These are phyloP conservation scores for Wickerhamiella qilinensis DNA, from an alignment of 805 yeast genomes.

Conservation along the genomic window DNA sequence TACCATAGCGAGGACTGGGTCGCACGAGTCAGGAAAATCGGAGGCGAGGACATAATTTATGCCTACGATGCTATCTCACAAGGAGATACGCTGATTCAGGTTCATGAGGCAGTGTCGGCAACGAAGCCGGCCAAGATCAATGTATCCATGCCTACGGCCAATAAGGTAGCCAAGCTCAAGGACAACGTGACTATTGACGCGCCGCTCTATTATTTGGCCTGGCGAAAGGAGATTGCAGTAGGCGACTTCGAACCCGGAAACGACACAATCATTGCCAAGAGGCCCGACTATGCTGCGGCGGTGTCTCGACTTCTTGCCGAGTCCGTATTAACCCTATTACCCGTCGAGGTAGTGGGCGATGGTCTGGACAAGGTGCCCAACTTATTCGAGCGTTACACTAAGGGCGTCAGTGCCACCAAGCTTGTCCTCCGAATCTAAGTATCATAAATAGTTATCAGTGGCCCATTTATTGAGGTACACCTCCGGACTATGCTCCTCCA, in stretches of 20 bases:
- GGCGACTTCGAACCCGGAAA: constrained; percentile 7
- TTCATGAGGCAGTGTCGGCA: constrained; percentile 5
- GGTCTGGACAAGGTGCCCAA: constrained; percentile 15
- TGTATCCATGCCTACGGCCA: not conserved
- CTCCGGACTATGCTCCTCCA: too few relatives aligned
- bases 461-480: too few relatives aligned
- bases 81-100: constrained; percentile 7
- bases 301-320: constrained; percentile 8
- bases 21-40: constrained; percentile 25
- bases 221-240: constrained; percentile 11
- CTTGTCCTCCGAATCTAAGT: constrained; percentile 11
- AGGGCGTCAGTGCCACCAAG: constrained; percentile 15
- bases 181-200: constrained; percentile 3
- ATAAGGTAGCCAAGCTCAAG: constrained; percentile 2
- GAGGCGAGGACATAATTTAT: constrained; percentile 12
- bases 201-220: constrained; percentile 9
- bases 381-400: constrained; percentile 10
- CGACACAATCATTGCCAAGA: not conserved
- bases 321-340: constrained; percentile 7
- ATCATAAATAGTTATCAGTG: too few relatives aligned
- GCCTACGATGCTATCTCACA: constrained; percentile 17
- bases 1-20: constrained; percentile 28
- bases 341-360: constrained; percentile 11
- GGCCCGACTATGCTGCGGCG: constrained; percentile 4
- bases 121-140: constrained; percentile 3